phyloP scores from a whole-genome alignment of 495 filamentous ascomycete genomes.

The Amorphotheca resinae region DNA sequence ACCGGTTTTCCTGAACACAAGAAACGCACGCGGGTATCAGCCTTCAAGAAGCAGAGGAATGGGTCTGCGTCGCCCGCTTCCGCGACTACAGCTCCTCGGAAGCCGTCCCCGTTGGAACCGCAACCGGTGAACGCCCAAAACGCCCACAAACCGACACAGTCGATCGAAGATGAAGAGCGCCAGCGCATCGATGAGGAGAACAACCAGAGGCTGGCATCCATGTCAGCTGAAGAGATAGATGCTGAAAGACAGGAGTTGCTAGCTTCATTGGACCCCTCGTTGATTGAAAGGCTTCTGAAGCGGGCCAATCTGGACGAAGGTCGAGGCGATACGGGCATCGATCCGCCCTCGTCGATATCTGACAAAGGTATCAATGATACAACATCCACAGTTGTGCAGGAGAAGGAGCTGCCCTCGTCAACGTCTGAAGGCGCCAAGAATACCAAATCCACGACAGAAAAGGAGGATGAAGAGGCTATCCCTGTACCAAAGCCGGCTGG shows the following conservation, averaged over 20 bases:
- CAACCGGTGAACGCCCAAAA: not conserved
- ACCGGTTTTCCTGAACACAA: conserved; percentile 84
- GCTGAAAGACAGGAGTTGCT: conserved; percentile 64
- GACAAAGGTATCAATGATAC: conserved; percentile 9
- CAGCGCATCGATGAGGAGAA: conserved; percentile 73
- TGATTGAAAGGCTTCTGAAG: conserved; percentile 65
- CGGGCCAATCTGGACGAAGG: conserved; percentile 66
- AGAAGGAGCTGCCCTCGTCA: no score
- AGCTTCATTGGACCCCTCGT: conserved; percentile 48
- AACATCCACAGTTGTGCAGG: conserved; percentile 4
- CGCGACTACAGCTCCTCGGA: conserved; percentile 2
- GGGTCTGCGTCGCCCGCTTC: conserved; percentile 6
- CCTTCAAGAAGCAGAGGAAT: conserved; percentile 55
- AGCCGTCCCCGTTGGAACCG: conserved; percentile 2
- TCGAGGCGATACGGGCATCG: conserved; percentile 14
- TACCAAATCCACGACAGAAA: not conserved
- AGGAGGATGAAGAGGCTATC: conserved; percentile 11
- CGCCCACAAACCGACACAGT: conserved; percentile 1
- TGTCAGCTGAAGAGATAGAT: conserved; percentile 75
- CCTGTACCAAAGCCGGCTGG: conserved; percentile 18
- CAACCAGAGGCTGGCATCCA: conserved; percentile 52
- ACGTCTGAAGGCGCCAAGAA: no score
- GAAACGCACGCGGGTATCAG: conserved; percentile 55
- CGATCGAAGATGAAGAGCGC: conserved; percentile 39
- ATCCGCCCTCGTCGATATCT: conserved; percentile 1